Evolutionary conservation across 805 yeast species (phyloP), one percentile per base, ranked within the genome.

Genomic region (Starmerella lactis-condensi): DNA sequence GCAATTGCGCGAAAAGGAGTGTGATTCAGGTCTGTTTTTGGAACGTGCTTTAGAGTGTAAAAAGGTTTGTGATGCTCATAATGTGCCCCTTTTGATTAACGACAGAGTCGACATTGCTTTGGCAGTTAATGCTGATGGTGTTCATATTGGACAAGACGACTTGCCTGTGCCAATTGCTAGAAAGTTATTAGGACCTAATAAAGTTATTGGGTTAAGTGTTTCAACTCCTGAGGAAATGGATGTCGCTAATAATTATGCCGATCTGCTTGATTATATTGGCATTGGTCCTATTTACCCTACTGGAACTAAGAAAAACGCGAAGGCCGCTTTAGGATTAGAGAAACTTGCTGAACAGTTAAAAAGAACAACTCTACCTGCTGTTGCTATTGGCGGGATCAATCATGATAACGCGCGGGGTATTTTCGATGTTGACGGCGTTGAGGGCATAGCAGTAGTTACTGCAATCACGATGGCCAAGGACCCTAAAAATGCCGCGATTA

Each of bases 121-220:
- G 26, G 94, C 94, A 0, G 62, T 79, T 34, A 89, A 67, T 42
- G 92, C 92, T 2, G 93, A 79, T 40, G 93, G 93, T 22, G 74
- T 83, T 6, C 95, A 82, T 56, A 78, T 82, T 14, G 95, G 95
- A 1, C 94, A 82, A 51, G 82, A 73, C 32, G 95, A 82, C 48
- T 77, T 82, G 78, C 58, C 55, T 27, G 69, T 69, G 2, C 44
- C 44, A 1, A 43, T 62, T 23, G 89, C 69, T 1, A 54, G 94
- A 22, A 46, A 57, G 43, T 46, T 79, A 20, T 52, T 81, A 9
- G 93, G 94, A 0, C 67, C 72, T 0, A 62, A 67, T 34, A 79
- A 75, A 53, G 71, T 82, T 36, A 49, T 82, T 28, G 95, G 95
- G 1, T 71, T 83, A 35, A 71, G 83, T 24, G 75, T 79, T 17